These are phyloP conservation scores for Amanita molliuscula DNA, from an alignment of 768 basidiomycete species.

Conservation along the genomic window DNA sequence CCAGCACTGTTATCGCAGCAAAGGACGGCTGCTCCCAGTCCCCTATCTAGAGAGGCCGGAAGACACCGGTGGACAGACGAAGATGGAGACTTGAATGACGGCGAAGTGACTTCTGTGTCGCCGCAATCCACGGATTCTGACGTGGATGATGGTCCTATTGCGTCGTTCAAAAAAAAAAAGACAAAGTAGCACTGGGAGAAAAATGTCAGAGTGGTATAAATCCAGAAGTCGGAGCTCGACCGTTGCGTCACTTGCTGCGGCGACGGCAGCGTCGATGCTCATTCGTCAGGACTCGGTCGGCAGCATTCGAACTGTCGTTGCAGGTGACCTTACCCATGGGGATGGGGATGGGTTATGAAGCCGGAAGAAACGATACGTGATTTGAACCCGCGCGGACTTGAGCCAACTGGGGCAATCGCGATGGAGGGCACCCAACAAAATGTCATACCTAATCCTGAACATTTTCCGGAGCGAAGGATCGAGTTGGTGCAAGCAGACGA, in stretches of 20 bases:
- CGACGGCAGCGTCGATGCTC: constrained; percentile 9
- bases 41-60: constrained; percentile 48
- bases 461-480: constrained; percentile 27
- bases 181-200: constrained; percentile 23
- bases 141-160: constrained; percentile 29
- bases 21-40: constrained; percentile 44
- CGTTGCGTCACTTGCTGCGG: constrained; percentile 47
- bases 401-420: constrained; percentile 17
- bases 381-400: constrained; percentile 17
- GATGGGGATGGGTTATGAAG: constrained; percentile 17
- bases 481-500: constrained; percentile 42
- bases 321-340: constrained; percentile 32
- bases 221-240: constrained; percentile 57
- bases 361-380: constrained; percentile 21
- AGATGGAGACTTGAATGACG: constrained; percentile 31
- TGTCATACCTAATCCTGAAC: constrained; percentile 9
- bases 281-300: constrained; percentile 46
- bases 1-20: constrained; percentile 21
- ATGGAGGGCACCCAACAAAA: constrained; percentile 7
- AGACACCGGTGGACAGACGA: constrained; percentile 47
- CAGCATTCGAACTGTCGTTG: constrained; percentile 66
- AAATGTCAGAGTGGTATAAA: constrained; percentile 22
- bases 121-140: constrained; percentile 61
- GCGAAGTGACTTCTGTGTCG: constrained; percentile 47
- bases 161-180: constrained; percentile 16